Percentiles rank a stretch among this genome's conserved stretches.
Conservation (phyloP, 1,284 basidiomycete species). For the Ganoderma meredithae region DNA sequence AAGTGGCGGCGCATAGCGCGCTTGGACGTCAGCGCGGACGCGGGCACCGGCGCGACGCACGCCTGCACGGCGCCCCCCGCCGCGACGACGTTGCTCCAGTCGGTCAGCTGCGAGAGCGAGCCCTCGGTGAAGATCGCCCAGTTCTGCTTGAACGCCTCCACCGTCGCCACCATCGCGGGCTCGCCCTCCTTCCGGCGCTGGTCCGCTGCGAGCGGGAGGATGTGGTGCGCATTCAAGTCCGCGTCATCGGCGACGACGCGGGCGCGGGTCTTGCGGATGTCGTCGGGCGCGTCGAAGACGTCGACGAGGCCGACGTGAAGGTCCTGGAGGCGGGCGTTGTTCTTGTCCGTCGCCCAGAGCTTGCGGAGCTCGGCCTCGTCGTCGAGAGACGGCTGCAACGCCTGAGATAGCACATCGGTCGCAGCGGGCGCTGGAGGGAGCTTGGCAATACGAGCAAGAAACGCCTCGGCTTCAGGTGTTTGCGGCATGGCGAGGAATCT, state of each 20-base stretch:
- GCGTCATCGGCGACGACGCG: conserved; percentile 39
- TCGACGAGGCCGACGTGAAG: conserved; percentile 64
- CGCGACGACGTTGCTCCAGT: conserved; percentile 68
- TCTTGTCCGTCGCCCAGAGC: conserved; percentile 60
- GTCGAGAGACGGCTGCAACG: conserved; percentile 57
- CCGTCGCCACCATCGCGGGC: conserved; percentile 51
- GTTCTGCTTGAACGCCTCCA: conserved; percentile 65
- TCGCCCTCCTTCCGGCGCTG: conserved; percentile 44
- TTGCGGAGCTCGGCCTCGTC: conserved; percentile 61
- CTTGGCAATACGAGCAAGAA: conserved; percentile 48
- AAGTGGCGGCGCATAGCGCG: conserved; percentile 61
- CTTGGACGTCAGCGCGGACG: conserved; percentile 56
- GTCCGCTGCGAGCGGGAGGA: conserved; percentile 41
- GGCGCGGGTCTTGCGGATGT: conserved; percentile 52
- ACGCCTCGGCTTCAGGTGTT: conserved; percentile 48
- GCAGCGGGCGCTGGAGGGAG: conserved; percentile 48
- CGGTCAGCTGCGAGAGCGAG: conserved; percentile 59
- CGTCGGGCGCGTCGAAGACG: conserved; percentile 55
- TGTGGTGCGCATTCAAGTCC: conserved; percentile 38
- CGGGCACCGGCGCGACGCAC: conserved; percentile 57
- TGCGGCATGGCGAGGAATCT: conserved; percentile 34
- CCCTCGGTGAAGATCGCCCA: conserved; percentile 66
- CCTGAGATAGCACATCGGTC: conserved; percentile 46
- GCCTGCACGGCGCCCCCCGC: conserved; percentile 66
- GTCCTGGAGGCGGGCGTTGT: conserved; percentile 50